These are phyloP conservation scores for Gossypium mustelinum DNA, from an alignment of 345 rosid genomes.

Conservation along the genomic window DNA sequence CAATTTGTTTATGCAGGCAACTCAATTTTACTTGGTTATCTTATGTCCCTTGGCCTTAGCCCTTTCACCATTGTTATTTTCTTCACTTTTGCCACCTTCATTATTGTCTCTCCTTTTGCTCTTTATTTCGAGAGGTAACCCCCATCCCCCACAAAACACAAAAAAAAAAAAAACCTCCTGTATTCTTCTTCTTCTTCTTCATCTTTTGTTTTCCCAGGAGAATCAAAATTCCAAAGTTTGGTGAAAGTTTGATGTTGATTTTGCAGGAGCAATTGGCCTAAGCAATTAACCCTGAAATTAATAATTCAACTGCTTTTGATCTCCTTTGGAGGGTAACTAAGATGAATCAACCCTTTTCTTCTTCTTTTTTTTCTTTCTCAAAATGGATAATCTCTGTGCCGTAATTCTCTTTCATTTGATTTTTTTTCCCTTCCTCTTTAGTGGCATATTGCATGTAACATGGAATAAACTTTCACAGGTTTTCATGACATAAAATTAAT, in stretches of 20 bases:
- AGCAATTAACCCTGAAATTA: conserved; percentile 45
- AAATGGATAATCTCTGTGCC: not conserved
- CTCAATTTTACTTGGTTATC: conserved; percentile 58
- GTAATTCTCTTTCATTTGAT: not conserved
- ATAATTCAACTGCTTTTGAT: conserved; percentile 57
- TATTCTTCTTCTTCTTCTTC: not conserved
- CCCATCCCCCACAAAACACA: too few species aligned
- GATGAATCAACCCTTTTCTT: not conserved
- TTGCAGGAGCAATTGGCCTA: conserved; percentile 75
- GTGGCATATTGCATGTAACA: not conserved
- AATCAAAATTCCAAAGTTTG: not conserved
- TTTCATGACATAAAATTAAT: too few species aligned
- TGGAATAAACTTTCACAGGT: too few species aligned
- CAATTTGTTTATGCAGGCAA: conserved; percentile 68
- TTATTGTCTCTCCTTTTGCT: conserved; percentile 65
- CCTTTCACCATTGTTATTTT: conserved; percentile 64
- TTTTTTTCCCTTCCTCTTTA: not conserved
- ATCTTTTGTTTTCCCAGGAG: not conserved
- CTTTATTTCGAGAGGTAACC: conserved; percentile 63
- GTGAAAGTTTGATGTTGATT: not conserved
- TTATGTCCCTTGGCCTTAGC: conserved; percentile 72
- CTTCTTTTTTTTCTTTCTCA: not conserved
- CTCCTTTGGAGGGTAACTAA: conserved; percentile 69
- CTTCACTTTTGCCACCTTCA: conserved; percentile 64
- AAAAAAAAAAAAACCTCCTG: not conserved